phyloP scores from a whole-genome alignment of 148 eudicot genomes.

The Heliamphora exappendiculata region DNA sequence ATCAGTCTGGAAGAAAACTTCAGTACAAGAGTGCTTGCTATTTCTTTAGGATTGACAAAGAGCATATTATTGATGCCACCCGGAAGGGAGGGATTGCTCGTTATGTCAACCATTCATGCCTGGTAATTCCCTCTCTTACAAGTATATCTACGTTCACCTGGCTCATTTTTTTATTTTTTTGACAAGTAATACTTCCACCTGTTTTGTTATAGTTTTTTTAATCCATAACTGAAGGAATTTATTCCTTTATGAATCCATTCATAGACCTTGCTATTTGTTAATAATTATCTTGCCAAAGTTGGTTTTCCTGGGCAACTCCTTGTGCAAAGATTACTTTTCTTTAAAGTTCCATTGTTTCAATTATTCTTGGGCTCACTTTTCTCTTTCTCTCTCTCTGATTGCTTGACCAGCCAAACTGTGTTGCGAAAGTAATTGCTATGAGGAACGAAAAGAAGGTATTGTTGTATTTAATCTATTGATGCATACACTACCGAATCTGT shows the following conservation, averaged over 20 bases:
- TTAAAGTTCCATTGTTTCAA: background rate
- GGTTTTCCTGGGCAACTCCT: too few species aligned
- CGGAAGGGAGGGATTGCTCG: conserved; percentile 79
- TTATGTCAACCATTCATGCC: conserved; percentile 80
- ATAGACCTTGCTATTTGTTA: too few species aligned
- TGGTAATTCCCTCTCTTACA: conserved; percentile 30
- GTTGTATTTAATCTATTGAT: background rate
- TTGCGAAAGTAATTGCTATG: conserved; percentile 57
- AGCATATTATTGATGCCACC: conserved; percentile 75
- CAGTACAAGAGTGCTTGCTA: conserved; percentile 77
- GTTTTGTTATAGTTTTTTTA: too few species aligned
- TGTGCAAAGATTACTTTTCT: background rate
- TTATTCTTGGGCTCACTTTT: conserved; percentile 14
- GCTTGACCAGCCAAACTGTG: conserved; percentile 62
- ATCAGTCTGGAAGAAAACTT: conserved; percentile 53
- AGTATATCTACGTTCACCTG: background rate
- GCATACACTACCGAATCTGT: background rate
- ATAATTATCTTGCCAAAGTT: too few species aligned
- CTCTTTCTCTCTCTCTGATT: background rate
- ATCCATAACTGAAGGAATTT: background rate
- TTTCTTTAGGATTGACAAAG: conserved; percentile 74
- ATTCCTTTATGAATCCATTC: too few species aligned
- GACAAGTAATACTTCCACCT: background rate
- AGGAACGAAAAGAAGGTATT: conserved; percentile 71
- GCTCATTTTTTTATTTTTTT: background rate